These are phyloP conservation scores for Cryptosporidium viatorum DNA, from an alignment of 169 alveolate species.

Conservation along the genomic window DNA sequence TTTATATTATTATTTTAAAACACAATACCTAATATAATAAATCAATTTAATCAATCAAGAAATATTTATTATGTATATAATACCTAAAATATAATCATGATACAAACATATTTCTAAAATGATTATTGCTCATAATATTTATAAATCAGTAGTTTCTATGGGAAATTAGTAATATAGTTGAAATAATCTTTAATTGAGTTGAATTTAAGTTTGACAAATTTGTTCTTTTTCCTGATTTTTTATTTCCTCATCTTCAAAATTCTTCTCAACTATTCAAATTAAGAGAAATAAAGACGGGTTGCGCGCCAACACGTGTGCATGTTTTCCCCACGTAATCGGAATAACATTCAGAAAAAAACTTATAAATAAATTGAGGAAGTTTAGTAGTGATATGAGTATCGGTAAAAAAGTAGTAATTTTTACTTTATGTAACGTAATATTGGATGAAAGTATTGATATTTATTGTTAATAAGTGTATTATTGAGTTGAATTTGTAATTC, in stretches of 20 bases:
- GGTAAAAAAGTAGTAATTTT: no score
- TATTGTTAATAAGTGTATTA: no score
- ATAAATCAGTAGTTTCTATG: not conserved
- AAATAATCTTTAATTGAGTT: not conserved
- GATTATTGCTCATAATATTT: not conserved
- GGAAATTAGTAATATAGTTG: not conserved
- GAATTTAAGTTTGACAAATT: not conserved
- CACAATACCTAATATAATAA: not conserved
- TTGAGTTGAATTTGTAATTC: not conserved
- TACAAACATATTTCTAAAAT: not conserved
- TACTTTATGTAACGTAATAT: no score
- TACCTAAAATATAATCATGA: not conserved
- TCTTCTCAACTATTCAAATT: no score
- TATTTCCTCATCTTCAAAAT: not conserved
- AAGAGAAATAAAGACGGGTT: not conserved
- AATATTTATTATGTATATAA: no score
- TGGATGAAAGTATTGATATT: not conserved
- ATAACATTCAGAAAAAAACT: no score
- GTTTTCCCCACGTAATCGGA: not conserved
- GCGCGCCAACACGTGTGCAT: constrained; percentile 25
- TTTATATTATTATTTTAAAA: no score
- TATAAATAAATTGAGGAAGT: not conserved
- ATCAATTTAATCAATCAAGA: no score
- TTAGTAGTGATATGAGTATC: not conserved
- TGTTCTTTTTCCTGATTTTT: not conserved